Conservation (phyloP, 768 basidiomycete genomes). For the Tulasnella sp. region DNA sequence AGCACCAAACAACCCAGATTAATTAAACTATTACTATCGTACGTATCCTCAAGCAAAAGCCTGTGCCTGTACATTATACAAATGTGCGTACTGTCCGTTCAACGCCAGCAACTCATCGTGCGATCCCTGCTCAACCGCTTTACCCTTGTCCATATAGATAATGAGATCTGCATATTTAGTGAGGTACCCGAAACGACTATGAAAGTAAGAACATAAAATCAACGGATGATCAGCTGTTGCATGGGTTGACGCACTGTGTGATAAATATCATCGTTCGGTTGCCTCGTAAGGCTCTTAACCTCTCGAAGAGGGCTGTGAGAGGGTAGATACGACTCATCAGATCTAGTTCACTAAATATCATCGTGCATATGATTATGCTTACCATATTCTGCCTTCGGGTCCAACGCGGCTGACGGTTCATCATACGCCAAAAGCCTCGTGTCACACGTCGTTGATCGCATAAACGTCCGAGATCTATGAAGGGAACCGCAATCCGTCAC, state of each 20-base stretch:
- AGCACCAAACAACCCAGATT: too few species aligned
- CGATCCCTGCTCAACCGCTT: slow-evolving; percentile 12
- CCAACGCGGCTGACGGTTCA: slow-evolving; percentile 49
- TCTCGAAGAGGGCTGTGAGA: slow-evolving; percentile 16
- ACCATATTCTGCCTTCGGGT: slow-evolving; percentile 41
- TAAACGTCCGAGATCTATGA: slow-evolving; percentile 31
- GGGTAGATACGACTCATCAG: too few species aligned
- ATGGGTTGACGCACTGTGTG: slow-evolving; percentile 9
- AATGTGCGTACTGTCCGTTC: slow-evolving; percentile 15
- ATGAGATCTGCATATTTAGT: slow-evolving; percentile 20
- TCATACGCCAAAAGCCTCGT: slow-evolving; percentile 46
- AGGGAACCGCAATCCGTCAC: slow-evolving; percentile 6
- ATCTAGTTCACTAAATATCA: too few species aligned
- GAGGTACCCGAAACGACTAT: slow-evolving; percentile 16
- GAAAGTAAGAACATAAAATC: neutral
- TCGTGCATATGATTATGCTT: too few species aligned
- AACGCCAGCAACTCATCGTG: slow-evolving; percentile 15
- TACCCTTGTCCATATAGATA: slow-evolving; percentile 18
- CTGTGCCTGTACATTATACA: slow-evolving; percentile 18
- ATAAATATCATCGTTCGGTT: slow-evolving; percentile 18
- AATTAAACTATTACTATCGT: too few species aligned
- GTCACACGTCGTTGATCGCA: slow-evolving; percentile 31
- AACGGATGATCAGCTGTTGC: neutral
- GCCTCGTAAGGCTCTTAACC: slow-evolving; percentile 9
- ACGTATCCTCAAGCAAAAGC: slow-evolving; percentile 16